Evolutionary conservation across 495 filamentous ascomycete species (phyloP), one percentile per base, ranked within the genome.

Genomic region (Neurospora cerealis): DNA sequence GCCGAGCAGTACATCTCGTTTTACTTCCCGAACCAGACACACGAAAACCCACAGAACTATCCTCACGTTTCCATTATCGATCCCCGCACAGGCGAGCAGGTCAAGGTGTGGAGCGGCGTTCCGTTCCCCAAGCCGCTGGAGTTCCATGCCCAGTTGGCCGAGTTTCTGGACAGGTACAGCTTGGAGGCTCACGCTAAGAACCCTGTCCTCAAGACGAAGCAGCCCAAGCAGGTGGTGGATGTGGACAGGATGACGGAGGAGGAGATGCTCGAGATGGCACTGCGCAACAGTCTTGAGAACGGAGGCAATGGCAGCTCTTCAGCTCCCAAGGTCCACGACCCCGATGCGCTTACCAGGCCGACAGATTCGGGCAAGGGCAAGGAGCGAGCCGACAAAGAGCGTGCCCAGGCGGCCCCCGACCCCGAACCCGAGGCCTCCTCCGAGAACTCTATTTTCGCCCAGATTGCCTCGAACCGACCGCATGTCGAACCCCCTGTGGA

Each of bases 41-140:
- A 89, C 79, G 87, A 90, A 74, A 92, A 95, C 79, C 92, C 91
- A 24, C 83, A 83, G 72, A 87, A 87, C 60, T 99, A 96, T 80
- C 96, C 96, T 7, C 94, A 98, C 77, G 97, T 98, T 73, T 93
- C 94, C 17, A 97, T 99, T 78, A 89, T 99, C 71, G 96, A 99
- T 78, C 96, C 96, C 1, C 89, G 96, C 46, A 99, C 96, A 8
- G 96, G 96, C 48, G 96, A 98, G 82, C 95, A 98, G 81, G 93
- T 98, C 74, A 98, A 99, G 82, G 90, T 95, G 2, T 98, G 95
- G 94, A 94, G 93, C 6, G 94, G 95, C 3, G 85, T 86, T 19
- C 94, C 96, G 21, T 90, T 93, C 46, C 89, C 95, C 11, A 88
- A 88, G 48, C 80, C 94, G 3, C 78, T 88, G 17, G 96, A 98